Base-by-base conservation (phyloP, 768 basidiomycete genomes). In the Tremella yokohamensis region DNA sequence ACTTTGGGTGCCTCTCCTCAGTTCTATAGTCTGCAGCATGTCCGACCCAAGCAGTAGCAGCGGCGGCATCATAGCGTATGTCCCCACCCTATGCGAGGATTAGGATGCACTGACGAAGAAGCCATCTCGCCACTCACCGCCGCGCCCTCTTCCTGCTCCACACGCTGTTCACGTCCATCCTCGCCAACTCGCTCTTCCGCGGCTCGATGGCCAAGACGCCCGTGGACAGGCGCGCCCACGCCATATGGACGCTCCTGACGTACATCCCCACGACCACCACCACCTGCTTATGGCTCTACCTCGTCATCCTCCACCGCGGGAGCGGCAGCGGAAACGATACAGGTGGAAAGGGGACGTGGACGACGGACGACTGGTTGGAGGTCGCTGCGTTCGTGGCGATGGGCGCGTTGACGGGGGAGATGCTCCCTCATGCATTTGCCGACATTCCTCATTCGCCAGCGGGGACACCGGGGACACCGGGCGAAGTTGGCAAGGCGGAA, bases 141-240 rank as follows among this genome's bases (percentile, higher is more conserved):
- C 42, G 42, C 42, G 22, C 22, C 15, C n/a, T 45, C 6, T 45
- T 45, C 22, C 22, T 45, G 22, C 22, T n/a, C n/a, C n/a, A 45
- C 42, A 45, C 42, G 22, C n/a, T 45, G 8, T 45, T 45, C 42
- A 45, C 22, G 8, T 45, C 42, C 42, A 8, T 45, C 42, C n/a
- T 45, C 22, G 42, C n/a, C n/a, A 45, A 18, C 42, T 45, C 22
- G 22, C 42, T 45, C n/a, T 45, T 45, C 42, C n/a, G 42, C n/a
- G 42, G n/a, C 6, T 45, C 42, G 22, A 45, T 45, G 42, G 42
- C 42, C 42, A 45, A 45, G 22, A 45, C 42, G 42, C n/a, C 42
- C n/a, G 15, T 45, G 7, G 42, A 45, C 22, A 4, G 42, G 15
- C 42, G 42, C n/a, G 15, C 42, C 4, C 15, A 18, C 8, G 42